Evolutionary conservation across 768 basidiomycete species (phyloP).

Genomic region (Leucosporidium creatinivorum): DNA sequence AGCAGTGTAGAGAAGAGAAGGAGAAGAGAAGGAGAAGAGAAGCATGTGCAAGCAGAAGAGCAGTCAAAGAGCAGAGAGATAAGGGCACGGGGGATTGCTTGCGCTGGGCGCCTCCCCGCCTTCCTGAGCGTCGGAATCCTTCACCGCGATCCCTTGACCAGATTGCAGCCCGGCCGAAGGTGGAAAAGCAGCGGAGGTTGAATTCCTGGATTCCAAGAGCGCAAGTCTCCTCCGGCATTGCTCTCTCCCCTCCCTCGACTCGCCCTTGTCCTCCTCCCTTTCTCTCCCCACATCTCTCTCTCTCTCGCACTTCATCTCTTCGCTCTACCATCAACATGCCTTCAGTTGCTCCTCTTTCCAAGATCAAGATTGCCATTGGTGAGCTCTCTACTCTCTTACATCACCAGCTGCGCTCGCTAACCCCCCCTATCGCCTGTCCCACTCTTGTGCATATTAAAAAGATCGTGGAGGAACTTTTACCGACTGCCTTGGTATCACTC

Average conservation of each 20-base stretch:
- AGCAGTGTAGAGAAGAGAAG: no score
- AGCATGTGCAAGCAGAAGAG: no score
- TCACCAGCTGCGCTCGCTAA: not conserved
- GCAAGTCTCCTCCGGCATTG: no score
- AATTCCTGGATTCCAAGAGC: no score
- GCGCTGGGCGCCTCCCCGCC: no score
- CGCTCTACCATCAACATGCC: not conserved
- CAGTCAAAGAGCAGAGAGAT: no score
- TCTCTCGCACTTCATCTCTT: not conserved
- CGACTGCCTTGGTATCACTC: conserved; percentile 11
- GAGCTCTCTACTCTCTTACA: not conserved
- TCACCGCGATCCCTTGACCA: no score
- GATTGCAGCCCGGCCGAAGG: no score
- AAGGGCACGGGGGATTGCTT: no score
- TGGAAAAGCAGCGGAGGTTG: no score
- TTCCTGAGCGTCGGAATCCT: no score
- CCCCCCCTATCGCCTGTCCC: not conserved
- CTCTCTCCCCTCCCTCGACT: not conserved
- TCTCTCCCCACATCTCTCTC: not conserved
- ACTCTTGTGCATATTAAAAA: not conserved
- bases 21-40: no score
- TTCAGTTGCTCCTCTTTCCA: not conserved
- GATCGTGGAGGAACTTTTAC: conserved; percentile 22
- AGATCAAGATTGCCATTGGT: not conserved
- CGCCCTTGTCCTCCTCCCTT: not conserved